A percentile compares a stretch with the other conserved stretches of the same genome.
phyloP scores from a whole-genome alignment of 75 land plant genomes.

The Picea sitchensis region DNA sequence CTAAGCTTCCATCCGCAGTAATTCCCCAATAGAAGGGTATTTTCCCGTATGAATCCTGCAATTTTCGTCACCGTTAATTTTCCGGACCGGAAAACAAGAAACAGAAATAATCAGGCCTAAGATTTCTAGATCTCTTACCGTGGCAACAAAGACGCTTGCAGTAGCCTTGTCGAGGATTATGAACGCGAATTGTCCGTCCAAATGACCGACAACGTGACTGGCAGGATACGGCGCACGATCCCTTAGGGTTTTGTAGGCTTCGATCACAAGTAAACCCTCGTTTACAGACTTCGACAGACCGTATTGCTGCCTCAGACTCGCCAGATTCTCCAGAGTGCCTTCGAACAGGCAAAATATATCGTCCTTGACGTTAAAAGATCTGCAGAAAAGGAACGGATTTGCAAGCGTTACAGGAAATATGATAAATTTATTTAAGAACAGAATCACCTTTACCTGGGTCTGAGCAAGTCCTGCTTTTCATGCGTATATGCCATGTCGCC shows the following conservation, averaged over 20 bases:
- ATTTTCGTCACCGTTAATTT: too few relatives aligned
- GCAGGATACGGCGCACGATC: conserved; percentile 92
- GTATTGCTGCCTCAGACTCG: conserved; percentile 80
- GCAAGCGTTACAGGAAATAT: too few relatives aligned
- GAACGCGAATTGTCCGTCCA: conserved; percentile 73
- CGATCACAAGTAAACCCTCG: conserved; percentile 76
- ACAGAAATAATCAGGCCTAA: too few relatives aligned
- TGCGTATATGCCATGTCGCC: conserved; percentile 71
- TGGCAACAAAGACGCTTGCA: conserved; percentile 64
- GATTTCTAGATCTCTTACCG: too few relatives aligned
- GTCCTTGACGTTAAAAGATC: conserved; percentile 76
- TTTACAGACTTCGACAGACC: conserved; percentile 77
- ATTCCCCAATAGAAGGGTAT: conserved; percentile 91
- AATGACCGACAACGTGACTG: conserved; percentile 78
- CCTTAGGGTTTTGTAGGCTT: conserved; percentile 90
- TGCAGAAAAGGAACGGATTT: too few relatives aligned
- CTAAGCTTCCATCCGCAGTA: conserved; percentile 78
- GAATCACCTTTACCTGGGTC: too few relatives aligned
- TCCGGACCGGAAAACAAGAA: too few relatives aligned
- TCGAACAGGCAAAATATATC: conserved; percentile 93
- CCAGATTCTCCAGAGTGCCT: conserved; percentile 77
- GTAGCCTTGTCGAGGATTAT: conserved; percentile 73
- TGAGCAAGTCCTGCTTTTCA: conserved; percentile 31
- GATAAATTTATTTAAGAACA: too few relatives aligned
- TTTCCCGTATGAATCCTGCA: conserved; percentile 70